phyloP scores from a whole-genome alignment of 768 basidiomycete species.

The Hericium coralloides region DNA sequence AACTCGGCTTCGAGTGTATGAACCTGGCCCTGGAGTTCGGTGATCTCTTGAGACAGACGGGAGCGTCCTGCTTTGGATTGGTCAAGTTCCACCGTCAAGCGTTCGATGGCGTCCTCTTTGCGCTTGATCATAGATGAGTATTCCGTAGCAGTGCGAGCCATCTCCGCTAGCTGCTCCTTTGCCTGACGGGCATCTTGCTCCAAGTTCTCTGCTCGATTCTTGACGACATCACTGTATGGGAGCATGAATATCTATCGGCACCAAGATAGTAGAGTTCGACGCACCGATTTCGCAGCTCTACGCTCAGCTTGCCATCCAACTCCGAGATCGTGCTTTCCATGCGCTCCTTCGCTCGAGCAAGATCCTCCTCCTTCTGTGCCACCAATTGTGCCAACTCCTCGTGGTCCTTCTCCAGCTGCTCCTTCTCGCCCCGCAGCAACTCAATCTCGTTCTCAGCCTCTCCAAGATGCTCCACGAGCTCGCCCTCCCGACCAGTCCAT shows the following conservation, averaged over 20 bases:
- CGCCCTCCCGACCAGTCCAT: constrained; percentile 56
- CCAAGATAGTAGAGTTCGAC: constrained; percentile 16
- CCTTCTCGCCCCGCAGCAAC: constrained; percentile 45
- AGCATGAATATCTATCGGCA: background rate
- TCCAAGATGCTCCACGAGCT: constrained; percentile 48
- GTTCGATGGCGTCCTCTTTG: constrained; percentile 64
- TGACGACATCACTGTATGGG: constrained; percentile 50
- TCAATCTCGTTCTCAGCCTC: constrained; percentile 53
- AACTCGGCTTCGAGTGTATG: constrained; percentile 58
- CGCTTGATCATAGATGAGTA: constrained; percentile 66
- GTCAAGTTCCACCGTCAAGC: constrained; percentile 45
- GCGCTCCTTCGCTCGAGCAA: constrained; percentile 64
- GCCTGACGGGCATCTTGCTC: constrained; percentile 63
- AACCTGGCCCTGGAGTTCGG: constrained; percentile 62
- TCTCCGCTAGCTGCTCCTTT: constrained; percentile 69
- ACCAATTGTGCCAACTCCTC: constrained; percentile 66
- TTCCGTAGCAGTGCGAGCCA: constrained; percentile 69
- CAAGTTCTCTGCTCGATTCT: constrained; percentile 47
- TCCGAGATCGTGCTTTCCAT: constrained; percentile 57
- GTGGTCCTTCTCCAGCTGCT: constrained; percentile 52
- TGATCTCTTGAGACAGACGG: constrained; percentile 45
- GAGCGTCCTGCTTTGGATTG: constrained; percentile 45
- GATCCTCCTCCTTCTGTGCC: constrained; percentile 72
- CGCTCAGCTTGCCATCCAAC: constrained; percentile 59
- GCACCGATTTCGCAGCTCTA: constrained; percentile 58